phyloP scores from a whole-genome alignment of 495 filamentous ascomycete species.

The Evernia prunastri region DNA sequence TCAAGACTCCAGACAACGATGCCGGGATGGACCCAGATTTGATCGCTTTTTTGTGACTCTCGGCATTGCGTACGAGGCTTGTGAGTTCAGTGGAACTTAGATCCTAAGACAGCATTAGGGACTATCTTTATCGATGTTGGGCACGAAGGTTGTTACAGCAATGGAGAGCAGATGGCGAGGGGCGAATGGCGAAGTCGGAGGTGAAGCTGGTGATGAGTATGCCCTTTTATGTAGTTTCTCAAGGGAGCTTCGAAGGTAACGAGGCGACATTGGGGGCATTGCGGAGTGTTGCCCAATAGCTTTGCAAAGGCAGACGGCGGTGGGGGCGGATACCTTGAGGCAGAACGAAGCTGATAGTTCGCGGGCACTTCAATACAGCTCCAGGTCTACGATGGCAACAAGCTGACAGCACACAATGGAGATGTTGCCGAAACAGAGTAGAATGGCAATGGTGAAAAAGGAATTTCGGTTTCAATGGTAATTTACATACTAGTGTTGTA shows the following conservation, averaged over 20 bases:
- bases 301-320: background rate
- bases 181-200: conserved; percentile 40
- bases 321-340: too few relatives aligned
- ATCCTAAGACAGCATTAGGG: conserved; percentile 41
- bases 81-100: conserved; percentile 72
- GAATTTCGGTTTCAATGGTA: background rate
- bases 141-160: conserved; percentile 21
- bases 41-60: conserved; percentile 65
- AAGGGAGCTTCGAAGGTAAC: conserved; percentile 9
- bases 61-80: conserved; percentile 73
- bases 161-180: conserved; percentile 87
- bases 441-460: too few relatives aligned
- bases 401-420: background rate
- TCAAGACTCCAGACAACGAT: conserved; percentile 48
- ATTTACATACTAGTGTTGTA: background rate
- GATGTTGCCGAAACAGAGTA: background rate
- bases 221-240: conserved; percentile 6
- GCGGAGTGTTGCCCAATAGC: background rate
- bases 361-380: background rate
- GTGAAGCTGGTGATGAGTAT: conserved; percentile 16
- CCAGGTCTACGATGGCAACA: background rate
- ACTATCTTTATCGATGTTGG: background rate
- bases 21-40: conserved; percentile 62
- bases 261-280: conserved; percentile 7
- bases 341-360: background rate